A percentile compares a stretch with the other conserved stretches of the same genome.
phyloP scores from a whole-genome alignment of 257 asterid species.

The Scutellaria galericulata region DNA sequence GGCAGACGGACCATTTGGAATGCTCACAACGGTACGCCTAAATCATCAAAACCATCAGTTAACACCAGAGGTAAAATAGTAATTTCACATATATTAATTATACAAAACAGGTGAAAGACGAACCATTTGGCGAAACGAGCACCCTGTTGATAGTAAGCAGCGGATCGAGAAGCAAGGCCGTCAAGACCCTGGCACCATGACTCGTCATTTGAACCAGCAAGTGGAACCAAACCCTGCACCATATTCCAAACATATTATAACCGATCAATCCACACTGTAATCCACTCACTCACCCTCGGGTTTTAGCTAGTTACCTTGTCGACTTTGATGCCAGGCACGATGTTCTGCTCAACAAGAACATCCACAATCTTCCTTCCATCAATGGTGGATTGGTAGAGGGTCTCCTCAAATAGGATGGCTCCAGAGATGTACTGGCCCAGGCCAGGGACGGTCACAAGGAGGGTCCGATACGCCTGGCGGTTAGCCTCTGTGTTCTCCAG shows the following conservation, averaged over 20 bases:
- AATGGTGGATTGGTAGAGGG: conserved; percentile 81
- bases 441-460: conserved; percentile 75
- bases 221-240: conserved; percentile 87
- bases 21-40: conserved; percentile 98
- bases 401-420: conserved; percentile 90
- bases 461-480: conserved; percentile 89
- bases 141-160: conserved; percentile 96
- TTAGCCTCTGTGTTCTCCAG: conserved; percentile 95
- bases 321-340: conserved; percentile 90
- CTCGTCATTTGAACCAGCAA: conserved; percentile 90
- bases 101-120: not conserved
- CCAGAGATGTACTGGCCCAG: conserved; percentile 90
- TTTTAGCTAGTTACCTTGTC: conserved; percentile 61
- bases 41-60: conserved; percentile 3
- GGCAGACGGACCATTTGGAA: conserved; percentile 93
- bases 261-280: not conserved
- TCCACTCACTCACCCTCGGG: no score
- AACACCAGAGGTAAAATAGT: no score
- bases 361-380: conserved; percentile 91
- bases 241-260: not conserved
- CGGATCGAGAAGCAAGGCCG: conserved; percentile 97
- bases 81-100: no score
- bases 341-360: conserved; percentile 75
- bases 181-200: conserved; percentile 99
- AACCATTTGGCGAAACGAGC: conserved; percentile 98